phyloP scores from a whole-genome alignment of 192 early-diverging fungal genomes.

The Coemansia guatemalensis region DNA sequence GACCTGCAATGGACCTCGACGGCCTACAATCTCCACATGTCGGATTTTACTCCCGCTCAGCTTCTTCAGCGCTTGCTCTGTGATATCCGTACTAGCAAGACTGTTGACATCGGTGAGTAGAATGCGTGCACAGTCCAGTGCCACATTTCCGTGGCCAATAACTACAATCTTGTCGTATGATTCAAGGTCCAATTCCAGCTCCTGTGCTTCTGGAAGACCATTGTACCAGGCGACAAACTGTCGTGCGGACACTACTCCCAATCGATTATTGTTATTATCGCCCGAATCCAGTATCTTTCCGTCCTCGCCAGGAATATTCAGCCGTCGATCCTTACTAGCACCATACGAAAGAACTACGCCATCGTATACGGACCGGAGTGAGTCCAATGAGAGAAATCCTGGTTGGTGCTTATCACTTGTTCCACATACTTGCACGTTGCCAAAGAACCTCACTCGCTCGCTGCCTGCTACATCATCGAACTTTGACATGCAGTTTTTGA shows the following conservation, averaged over 20 bases:
- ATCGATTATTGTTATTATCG: not conserved
- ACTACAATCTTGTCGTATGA: conserved; percentile 74
- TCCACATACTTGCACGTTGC: conserved; percentile 72
- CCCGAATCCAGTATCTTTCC: not conserved
- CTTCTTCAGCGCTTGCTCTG: conserved; percentile 66
- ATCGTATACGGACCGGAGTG: conserved; percentile 65
- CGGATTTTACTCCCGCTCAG: conserved; percentile 67
- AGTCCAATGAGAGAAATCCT: conserved; percentile 43
- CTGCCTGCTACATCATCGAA: conserved; percentile 78
- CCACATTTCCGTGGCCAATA: conserved; percentile 94
- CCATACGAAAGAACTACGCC: conserved; percentile 86
- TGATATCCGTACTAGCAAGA: conserved; percentile 85
- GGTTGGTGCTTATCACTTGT: not conserved
- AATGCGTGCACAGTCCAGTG: conserved; percentile 87
- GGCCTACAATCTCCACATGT: conserved; percentile 84
- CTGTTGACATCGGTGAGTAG: conserved; percentile 69
- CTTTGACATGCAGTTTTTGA: conserved; percentile 78
- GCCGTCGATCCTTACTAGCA: conserved; percentile 66
- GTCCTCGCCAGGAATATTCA: conserved; percentile 73
- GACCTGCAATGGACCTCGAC: conserved; percentile 91
- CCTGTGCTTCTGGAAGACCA: conserved; percentile 70
- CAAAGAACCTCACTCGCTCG: conserved; percentile 72
- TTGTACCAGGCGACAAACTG: conserved; percentile 96
- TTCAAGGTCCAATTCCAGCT: conserved; percentile 62
- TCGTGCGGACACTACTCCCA: conserved; percentile 74